These are phyloP conservation scores for Candida endomychidarum DNA, from an alignment of 805 yeast species.

Conservation along the genomic window DNA sequence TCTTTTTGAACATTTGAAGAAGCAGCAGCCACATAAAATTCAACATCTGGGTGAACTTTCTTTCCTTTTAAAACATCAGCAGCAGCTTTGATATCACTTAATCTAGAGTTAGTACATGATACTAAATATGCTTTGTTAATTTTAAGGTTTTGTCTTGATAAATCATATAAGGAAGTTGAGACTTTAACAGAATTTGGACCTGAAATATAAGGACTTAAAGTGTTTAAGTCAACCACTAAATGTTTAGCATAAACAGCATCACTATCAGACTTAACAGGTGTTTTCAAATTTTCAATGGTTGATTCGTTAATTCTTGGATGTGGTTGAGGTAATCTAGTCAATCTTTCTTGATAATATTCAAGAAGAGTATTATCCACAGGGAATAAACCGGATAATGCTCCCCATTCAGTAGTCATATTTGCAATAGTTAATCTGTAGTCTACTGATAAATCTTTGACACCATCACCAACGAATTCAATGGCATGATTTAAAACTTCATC, in stretches of 20 bases:
- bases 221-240: slow-evolving; percentile 72
- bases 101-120: slow-evolving; percentile 95
- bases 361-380: slow-evolving; percentile 86
- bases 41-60: slow-evolving; percentile 85
- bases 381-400: slow-evolving; percentile 94
- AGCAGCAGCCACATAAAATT: slow-evolving; percentile 97
- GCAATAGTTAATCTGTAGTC: slow-evolving; percentile 92
- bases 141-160: slow-evolving; percentile 69
- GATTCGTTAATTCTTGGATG: slow-evolving; percentile 80
- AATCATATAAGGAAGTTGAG: slow-evolving; percentile 71
- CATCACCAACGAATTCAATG: slow-evolving; percentile 88
- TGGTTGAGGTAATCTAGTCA: slow-evolving; percentile 60
- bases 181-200: slow-evolving; percentile 98
- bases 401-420: slow-evolving; percentile 99
- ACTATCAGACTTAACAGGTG: slow-evolving; percentile 54
- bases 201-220: slow-evolving; percentile 84
- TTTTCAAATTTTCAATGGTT: slow-evolving; percentile 55
- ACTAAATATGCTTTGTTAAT: slow-evolving; percentile 95
- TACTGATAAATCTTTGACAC: slow-evolving; percentile 63
- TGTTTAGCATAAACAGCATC: slow-evolving; percentile 90
- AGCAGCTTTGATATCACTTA: slow-evolving; percentile 91
- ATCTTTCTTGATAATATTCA: slow-evolving; percentile 68
- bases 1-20: slow-evolving; percentile 89
- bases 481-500: slow-evolving; percentile 94
- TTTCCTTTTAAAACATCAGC: slow-evolving; percentile 82